Percentiles rank a stretch among this genome's conserved stretches.
Conservation (phyloP, 1,139 yeast species). For the Hansenula sp. region DNA sequence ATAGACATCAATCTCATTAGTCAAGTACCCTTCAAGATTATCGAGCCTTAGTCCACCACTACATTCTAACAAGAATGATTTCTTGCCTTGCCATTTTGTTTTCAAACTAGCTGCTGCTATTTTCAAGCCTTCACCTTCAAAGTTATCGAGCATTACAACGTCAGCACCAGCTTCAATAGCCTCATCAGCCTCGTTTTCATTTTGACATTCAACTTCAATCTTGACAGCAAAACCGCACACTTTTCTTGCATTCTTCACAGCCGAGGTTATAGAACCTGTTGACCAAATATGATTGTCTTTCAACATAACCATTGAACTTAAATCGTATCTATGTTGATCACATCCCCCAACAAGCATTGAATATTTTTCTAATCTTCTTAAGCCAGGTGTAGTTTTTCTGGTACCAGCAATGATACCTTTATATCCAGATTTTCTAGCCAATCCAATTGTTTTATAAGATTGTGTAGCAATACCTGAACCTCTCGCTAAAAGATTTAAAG, state of each 20-base stretch:
- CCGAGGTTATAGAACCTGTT: constrained; percentile 84
- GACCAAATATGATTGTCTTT: constrained; percentile 93
- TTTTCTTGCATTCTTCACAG: constrained; percentile 68
- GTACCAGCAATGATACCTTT: constrained; percentile 93
- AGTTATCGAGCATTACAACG: constrained; percentile 92
- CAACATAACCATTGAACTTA: constrained; percentile 93
- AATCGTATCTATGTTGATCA: constrained; percentile 88
- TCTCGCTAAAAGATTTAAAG: constrained; percentile 77
- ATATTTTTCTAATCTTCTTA: constrained; percentile 82
- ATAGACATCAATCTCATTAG: constrained; percentile 82
- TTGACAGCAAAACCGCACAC: constrained; percentile 89
- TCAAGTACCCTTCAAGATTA: constrained; percentile 61
- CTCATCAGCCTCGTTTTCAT: constrained; percentile 80
- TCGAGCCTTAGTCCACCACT: constrained; percentile 82
- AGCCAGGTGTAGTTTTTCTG: constrained; percentile 95
- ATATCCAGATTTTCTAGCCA: constrained; percentile 72
- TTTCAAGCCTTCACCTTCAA: constrained; percentile 61
- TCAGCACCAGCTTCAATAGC: constrained; percentile 96
- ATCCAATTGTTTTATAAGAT: constrained; percentile 49
- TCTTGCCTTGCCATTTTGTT: constrained; percentile 47
- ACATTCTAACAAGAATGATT: constrained; percentile 72
- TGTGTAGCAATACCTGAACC: constrained; percentile 90
- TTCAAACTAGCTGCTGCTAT: constrained; percentile 64
- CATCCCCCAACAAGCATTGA: constrained; percentile 95
- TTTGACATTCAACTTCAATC: constrained; percentile 88